Conservation (phyloP, 176 grass and related monocot species). For the Rhynchospora pubera region DNA sequence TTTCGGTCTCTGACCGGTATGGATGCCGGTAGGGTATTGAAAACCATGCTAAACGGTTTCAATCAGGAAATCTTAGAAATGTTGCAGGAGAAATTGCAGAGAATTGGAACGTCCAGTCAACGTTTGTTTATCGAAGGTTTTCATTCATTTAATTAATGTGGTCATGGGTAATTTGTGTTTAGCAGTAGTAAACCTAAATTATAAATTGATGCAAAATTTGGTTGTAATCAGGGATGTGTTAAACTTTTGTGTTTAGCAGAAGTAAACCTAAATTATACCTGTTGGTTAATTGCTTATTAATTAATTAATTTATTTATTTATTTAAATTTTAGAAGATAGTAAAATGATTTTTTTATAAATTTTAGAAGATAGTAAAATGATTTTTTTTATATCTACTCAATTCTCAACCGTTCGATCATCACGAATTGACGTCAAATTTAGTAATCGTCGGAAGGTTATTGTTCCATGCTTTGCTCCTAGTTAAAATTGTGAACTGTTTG, state of each 20-base stretch:
- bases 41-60: not conserved
- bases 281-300: not conserved
- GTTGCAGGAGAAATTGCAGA: not conserved
- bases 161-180: not conserved
- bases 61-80: not conserved
- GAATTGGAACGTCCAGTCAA: not conserved
- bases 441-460: too few relatives aligned
- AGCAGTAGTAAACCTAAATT: not conserved
- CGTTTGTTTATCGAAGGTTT: not conserved
- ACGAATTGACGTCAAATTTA: too few relatives aligned
- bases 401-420: too few relatives aligned
- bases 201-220: not conserved
- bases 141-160: not conserved
- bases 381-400: not conserved
- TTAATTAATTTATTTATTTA: not conserved
- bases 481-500: too few relatives aligned
- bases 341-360: not conserved
- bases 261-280: too few relatives aligned
- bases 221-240: not conserved
- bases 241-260: too few relatives aligned
- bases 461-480: too few relatives aligned
- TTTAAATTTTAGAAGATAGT: not conserved
- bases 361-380: not conserved
- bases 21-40: too few relatives aligned
- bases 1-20: too few relatives aligned